Conservation (phyloP, 345 rosid species). For the Excoecaria agallocha region DNA sequence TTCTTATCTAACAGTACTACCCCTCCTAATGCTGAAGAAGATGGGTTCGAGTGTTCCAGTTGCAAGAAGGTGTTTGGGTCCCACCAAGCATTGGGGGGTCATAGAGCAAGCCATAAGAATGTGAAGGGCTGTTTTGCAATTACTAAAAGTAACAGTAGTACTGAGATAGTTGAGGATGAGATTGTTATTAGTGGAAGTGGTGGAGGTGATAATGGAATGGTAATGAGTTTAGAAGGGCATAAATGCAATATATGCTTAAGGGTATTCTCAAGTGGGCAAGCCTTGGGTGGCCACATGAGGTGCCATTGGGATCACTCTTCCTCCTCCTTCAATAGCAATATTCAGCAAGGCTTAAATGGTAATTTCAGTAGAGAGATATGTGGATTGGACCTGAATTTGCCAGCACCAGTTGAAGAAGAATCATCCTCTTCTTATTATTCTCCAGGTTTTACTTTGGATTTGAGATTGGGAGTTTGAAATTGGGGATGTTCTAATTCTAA, state of each 20-base stretch:
- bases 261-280: conserved; percentile 75
- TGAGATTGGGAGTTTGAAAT: conserved; percentile 63
- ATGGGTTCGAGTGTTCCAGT: conserved; percentile 58
- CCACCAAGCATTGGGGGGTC: conserved; percentile 89
- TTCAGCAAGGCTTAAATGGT: neutral
- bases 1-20: conserved; percentile 39
- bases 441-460: conserved; percentile 51
- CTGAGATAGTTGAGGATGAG: conserved; percentile 17
- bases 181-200: neutral
- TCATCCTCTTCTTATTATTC: conserved; percentile 41
- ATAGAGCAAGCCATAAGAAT: conserved; percentile 81
- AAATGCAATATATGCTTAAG: conserved; percentile 58
- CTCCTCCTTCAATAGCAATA: neutral
- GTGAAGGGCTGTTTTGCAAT: conserved; percentile 76
- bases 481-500: neutral
- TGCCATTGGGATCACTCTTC: conserved; percentile 71
- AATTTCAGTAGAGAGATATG: conserved; percentile 17
- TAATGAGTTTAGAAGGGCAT: conserved; percentile 12
- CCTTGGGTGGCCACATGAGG: conserved; percentile 90
- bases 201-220: neutral
- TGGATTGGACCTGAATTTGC: conserved; percentile 63
- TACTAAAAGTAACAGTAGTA: conserved; percentile 24
- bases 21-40: neutral
- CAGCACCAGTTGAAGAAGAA: conserved; percentile 44
- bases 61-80: conserved; percentile 86